phyloP scores from a whole-genome alignment of 441 rosid species.

The Jatropha podagrica region DNA sequence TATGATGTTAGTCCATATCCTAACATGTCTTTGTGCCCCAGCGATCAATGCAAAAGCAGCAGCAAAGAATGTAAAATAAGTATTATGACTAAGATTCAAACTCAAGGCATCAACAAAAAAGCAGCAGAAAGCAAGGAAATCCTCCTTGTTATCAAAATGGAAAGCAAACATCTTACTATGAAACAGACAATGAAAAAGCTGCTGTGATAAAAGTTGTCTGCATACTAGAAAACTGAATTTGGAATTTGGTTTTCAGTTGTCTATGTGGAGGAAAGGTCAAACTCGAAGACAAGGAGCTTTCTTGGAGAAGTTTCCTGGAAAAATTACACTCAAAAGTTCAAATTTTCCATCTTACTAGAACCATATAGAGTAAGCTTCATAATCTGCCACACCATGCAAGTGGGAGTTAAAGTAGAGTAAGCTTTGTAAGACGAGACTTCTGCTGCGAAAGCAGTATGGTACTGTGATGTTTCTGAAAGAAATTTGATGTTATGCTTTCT shows the following conservation, averaged over 20 bases:
- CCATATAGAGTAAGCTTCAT: too few relatives aligned
- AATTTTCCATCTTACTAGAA: neutral
- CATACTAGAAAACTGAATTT: neutral
- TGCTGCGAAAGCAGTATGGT: too few relatives aligned
- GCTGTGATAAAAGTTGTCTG: neutral
- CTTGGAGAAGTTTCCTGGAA: neutral
- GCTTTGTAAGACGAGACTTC: too few relatives aligned
- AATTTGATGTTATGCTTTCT: too few relatives aligned
- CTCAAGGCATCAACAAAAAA: neutral
- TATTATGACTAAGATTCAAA: neutral
- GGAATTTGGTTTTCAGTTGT: neutral
- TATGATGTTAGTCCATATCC: neutral
- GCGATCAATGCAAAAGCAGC: too few relatives aligned
- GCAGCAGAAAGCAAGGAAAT: neutral
- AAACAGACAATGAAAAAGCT: neutral
- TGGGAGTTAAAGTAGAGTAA: too few relatives aligned
- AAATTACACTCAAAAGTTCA: too few relatives aligned
- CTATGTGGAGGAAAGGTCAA: neutral
- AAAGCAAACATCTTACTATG: neutral
- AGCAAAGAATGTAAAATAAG: neutral
- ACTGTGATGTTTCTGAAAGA: too few relatives aligned
- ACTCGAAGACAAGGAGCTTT: neutral
- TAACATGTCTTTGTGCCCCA: too few relatives aligned
- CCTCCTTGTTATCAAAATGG: neutral
- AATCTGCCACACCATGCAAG: too few relatives aligned